phyloP scores from a whole-genome alignment of 495 filamentous ascomycete species.

The Niebla homalea region DNA sequence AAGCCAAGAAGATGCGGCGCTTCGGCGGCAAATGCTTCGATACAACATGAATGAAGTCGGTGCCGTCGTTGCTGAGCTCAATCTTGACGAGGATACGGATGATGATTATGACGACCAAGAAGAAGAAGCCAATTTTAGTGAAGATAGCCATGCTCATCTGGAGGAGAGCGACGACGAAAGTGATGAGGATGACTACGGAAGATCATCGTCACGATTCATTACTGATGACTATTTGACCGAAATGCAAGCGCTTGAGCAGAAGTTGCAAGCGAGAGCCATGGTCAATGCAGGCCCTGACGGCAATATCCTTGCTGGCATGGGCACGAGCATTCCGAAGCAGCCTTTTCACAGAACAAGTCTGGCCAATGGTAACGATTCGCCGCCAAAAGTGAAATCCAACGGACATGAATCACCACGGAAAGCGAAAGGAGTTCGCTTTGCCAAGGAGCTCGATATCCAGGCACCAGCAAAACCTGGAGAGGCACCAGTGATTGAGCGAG shows the following conservation, averaged over 20 bases:
- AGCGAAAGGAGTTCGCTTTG: conserved; percentile 63
- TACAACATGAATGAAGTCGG: conserved; percentile 78
- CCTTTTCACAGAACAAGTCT: too few relatives aligned
- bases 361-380: conserved; percentile 20
- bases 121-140: conserved; percentile 31
- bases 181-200: conserved; percentile 56
- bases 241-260: conserved; percentile 76
- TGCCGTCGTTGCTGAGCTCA: conserved; percentile 82
- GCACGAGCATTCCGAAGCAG: too few relatives aligned
- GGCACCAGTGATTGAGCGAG: conserved; percentile 16
- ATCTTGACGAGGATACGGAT: conserved; percentile 53
- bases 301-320: not conserved
- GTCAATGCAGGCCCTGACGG: conserved; percentile 39
- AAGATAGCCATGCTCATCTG: conserved; percentile 39
- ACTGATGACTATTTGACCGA: conserved; percentile 57
- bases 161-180: conserved; percentile 40
- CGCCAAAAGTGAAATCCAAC: conserved; percentile 7
- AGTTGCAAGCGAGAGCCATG: conserved; percentile 45
- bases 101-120: conserved; percentile 27
- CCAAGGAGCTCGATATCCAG: conserved; percentile 56
- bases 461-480: not conserved
- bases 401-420: conserved; percentile 6
- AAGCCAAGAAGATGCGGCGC: conserved; percentile 59
- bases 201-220: conserved; percentile 47
- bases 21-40: conserved; percentile 83